phyloP scores from a whole-genome alignment of 176 grass and related monocot genomes.

The Dactylis glomerata region DNA sequence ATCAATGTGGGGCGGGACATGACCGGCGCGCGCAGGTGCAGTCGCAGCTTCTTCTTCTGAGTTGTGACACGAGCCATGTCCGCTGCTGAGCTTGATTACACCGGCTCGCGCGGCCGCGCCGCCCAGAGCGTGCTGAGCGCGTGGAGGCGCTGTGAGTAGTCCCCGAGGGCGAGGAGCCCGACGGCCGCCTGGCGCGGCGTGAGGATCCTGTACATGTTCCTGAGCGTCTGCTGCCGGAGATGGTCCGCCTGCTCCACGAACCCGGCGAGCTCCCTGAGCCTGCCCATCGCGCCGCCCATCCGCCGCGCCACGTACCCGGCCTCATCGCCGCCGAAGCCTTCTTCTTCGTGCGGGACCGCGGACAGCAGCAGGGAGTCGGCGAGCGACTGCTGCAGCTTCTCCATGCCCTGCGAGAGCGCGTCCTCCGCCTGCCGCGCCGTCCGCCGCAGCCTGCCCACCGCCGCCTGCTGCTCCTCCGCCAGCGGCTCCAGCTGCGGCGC shows the following conservation, averaged over 20 bases:
- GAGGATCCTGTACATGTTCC: constrained; percentile 75
- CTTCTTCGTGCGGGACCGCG: background rate
- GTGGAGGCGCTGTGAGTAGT: constrained; percentile 71
- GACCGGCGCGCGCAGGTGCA: background rate
- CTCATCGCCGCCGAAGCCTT: background rate
- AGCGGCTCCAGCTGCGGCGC: constrained; percentile 54
- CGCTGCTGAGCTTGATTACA: background rate
- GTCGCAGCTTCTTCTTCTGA: background rate
- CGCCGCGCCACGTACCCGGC: constrained; percentile 16
- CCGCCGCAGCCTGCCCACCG: constrained; percentile 39
- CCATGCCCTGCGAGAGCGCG: constrained; percentile 68
- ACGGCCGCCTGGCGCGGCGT: constrained; percentile 51
- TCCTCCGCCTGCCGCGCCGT: constrained; percentile 65
- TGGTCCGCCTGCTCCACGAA: constrained; percentile 78
- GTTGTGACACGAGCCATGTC: background rate
- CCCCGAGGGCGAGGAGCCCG: constrained; percentile 65
- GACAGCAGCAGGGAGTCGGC: constrained; percentile 51
- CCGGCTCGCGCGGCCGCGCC: constrained; percentile 49
- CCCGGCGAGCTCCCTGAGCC: constrained; percentile 45
- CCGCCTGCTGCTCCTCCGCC: constrained; percentile 29
- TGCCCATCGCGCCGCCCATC: constrained; percentile 58
- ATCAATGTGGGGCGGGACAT: background rate
- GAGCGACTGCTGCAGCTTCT: constrained; percentile 73
- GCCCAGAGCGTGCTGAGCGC: constrained; percentile 78
- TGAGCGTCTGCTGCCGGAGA: constrained; percentile 56